These are phyloP conservation scores for Apiotrichum siamense DNA, from an alignment of 1,284 basidiomycete genomes.

Conservation along the genomic window DNA sequence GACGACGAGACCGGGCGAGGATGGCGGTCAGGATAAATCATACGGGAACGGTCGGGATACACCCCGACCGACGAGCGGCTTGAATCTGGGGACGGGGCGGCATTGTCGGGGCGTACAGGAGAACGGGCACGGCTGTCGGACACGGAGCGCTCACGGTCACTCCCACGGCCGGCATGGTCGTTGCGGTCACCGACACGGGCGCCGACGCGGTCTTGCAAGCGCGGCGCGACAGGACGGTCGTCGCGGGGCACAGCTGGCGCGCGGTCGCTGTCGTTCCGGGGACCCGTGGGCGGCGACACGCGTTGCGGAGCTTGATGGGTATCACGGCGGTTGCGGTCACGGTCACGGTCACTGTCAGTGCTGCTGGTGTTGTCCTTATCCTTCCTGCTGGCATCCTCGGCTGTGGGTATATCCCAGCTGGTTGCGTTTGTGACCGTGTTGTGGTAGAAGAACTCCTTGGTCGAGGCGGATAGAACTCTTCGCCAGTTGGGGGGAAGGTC, in stretches of 20 bases:
- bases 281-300: too few species aligned
- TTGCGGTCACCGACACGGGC: background rate
- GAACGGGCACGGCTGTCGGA: background rate
- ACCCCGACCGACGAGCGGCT: background rate
- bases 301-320: background rate
- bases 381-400: background rate
- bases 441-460: slow-evolving; percentile 10
- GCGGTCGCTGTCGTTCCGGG: background rate
- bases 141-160: background rate
- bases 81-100: background rate
- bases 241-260: background rate
- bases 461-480: slow-evolving; percentile 5
- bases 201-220: background rate
- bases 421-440: slow-evolving; percentile 3
- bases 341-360: background rate
- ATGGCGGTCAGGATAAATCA: background rate
- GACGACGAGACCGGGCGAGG: background rate
- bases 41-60: background rate
- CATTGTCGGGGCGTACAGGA: background rate
- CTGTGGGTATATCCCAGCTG: slow-evolving; percentile 4
- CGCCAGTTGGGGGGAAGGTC: slow-evolving; percentile 5
- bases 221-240: background rate
- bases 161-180: background rate
- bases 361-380: background rate
- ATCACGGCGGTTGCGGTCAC: background rate